Evolutionary conservation across 305 asterid genomes (phyloP), one percentile per base, ranked within the genome.

Genomic region (Ilex paraguariensis): DNA sequence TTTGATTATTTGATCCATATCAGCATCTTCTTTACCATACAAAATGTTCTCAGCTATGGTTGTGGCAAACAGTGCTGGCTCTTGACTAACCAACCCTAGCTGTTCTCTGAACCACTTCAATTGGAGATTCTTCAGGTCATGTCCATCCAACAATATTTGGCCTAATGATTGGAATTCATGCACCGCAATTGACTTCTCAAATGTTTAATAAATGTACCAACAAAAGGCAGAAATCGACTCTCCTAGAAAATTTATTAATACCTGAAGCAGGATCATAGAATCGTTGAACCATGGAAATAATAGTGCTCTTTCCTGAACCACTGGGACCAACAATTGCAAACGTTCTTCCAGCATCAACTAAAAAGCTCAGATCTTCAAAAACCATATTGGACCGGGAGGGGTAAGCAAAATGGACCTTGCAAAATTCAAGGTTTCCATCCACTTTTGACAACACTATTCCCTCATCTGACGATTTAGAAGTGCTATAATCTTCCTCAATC

Each of bases 61-160:
- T n/a, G 79, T 74, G 17, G 86, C 87, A 69, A 83, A 83, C 52
- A 86, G 68, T 46, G 87, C 88, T 12, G 88, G 85, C 39, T 83
- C 88, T 78, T 86, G 95, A 66, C 82, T 82, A 32, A 86, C 88
- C 72, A 81, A 57, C 57, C 95, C 88, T 28, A 86, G 81, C 63
- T 81, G 85, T 59, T 77, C 80, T 65, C 95, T 74, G 54, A 84
- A 58, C 91, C 91, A 86, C 56, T 77, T 78, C 8, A 81, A 28
- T 33, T 76, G 73, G 33, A 84, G 84, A 66, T 64, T 67, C 70
- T 66, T 78, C 33, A 81, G 14, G 42, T 79, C 84, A 75, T 73
- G 72, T 45, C 83, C 87, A 55, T 82, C 88, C 75, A 86, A 65
- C 69, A 76, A 61, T 51, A 83, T 75, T 56, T 59, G 61, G 30